Evolutionary conservation across 768 basidiomycete genomes (phyloP).

Genomic region (Gautieria morchelliformis): DNA sequence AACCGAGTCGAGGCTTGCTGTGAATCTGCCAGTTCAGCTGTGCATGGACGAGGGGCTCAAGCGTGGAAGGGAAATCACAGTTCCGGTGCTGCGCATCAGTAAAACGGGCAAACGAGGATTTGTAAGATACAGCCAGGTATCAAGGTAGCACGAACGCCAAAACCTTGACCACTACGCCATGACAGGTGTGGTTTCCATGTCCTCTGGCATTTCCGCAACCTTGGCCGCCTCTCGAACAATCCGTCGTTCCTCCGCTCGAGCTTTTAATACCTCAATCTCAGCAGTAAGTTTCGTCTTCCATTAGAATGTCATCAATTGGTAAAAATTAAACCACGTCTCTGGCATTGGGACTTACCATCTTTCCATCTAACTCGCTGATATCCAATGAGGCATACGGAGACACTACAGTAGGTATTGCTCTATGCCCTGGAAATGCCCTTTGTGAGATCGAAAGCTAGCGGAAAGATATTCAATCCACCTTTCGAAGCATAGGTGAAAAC

Average conservation of each 20-base stretch:
- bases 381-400: slow-evolving; percentile 55
- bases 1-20: too few species aligned
- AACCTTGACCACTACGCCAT: background rate
- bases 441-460: background rate
- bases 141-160: too few species aligned
- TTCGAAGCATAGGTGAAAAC: slow-evolving; percentile 70
- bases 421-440: slow-evolving; percentile 23
- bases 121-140: too few species aligned
- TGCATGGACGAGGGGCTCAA: too few species aligned
- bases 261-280: slow-evolving; percentile 48
- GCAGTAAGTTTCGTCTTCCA: slow-evolving; percentile 44
- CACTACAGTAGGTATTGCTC: slow-evolving; percentile 28
- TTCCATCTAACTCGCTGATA: slow-evolving; percentile 44
- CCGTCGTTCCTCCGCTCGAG: slow-evolving; percentile 36
- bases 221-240: slow-evolving; percentile 20
- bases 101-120: too few species aligned
- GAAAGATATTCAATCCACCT: slow-evolving; percentile 28
- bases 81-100: too few species aligned
- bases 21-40: too few species aligned
- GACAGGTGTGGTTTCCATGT: background rate
- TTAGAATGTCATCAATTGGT: background rate
- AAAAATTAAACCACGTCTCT: background rate
- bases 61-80: too few species aligned
- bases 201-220: background rate
- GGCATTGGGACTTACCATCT: slow-evolving; percentile 33